Evolutionary conservation across 2,329 filamentous ascomycete species (phyloP).

Genomic region (Cordyceps cicadae): DNA sequence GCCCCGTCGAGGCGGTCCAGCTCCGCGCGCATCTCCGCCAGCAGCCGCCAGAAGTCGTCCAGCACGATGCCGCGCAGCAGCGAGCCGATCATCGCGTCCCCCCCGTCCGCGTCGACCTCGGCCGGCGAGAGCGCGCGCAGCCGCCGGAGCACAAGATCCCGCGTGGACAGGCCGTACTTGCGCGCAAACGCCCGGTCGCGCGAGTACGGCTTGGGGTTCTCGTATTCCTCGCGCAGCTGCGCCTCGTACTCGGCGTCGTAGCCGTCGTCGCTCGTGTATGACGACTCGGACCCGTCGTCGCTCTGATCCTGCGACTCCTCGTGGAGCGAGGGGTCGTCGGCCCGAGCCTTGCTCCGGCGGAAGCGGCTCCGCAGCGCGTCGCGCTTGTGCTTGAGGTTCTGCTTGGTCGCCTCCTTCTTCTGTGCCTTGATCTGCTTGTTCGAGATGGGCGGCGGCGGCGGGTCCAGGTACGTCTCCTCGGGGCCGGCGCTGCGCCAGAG

Average conservation of each 20-base stretch:
- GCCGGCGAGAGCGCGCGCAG: constrained; percentile 13
- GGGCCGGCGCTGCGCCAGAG: constrained; percentile 19
- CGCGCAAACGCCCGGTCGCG: constrained; percentile 21
- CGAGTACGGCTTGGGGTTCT: constrained; percentile 15
- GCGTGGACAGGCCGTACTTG: constrained; percentile 19
- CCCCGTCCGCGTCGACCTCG: constrained; percentile 5
- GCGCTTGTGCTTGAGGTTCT: constrained; percentile 10
- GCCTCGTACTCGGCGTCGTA: constrained; percentile 18
- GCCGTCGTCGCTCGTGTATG: constrained; percentile 15
- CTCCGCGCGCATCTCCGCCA: constrained; percentile 19
- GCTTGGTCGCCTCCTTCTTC: constrained; percentile 14
- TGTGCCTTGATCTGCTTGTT: constrained; percentile 13
- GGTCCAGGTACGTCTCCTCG: constrained; percentile 21
- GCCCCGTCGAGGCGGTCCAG: constrained; percentile 21
- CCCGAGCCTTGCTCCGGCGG: neutral
- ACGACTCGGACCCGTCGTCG: constrained; percentile 6
- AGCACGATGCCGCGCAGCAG: constrained; percentile 16
- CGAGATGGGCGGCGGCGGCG: constrained; percentile 16
- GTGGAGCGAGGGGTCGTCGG: neutral
- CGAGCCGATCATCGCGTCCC: constrained; percentile 12
- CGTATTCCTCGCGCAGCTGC: constrained; percentile 15
- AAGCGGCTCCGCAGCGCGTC: neutral
- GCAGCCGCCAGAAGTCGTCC: constrained; percentile 21
- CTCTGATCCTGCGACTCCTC: constrained; percentile 9
- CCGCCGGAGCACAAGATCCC: constrained; percentile 18